These are phyloP conservation scores for Metschnikowia henanensis DNA, from an alignment of 805 yeast species.

Conservation along the genomic window DNA sequence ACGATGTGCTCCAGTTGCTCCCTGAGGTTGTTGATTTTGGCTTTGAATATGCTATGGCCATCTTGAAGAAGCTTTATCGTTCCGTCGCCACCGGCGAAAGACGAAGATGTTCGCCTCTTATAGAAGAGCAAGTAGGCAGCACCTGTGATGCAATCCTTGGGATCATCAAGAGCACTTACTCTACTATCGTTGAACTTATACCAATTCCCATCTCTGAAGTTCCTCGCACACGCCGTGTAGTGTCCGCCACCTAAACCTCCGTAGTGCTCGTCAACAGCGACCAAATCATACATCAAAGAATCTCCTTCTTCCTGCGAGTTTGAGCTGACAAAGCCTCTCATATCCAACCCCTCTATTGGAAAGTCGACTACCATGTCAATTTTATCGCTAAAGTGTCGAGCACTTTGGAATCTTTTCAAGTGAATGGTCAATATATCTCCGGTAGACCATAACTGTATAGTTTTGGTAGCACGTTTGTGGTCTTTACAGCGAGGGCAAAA, in stretches of 20 bases:
- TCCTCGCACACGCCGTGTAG: conserved; percentile 87
- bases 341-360: conserved; percentile 81
- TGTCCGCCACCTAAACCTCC: conserved; percentile 99
- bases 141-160: conserved; percentile 61
- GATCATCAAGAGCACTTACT: conserved; percentile 57
- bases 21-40: conserved; percentile 44
- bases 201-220: conserved; percentile 77
- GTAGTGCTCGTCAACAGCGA: conserved; percentile 93
- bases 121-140: conserved; percentile 90
- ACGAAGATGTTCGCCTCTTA: conserved; percentile 48
- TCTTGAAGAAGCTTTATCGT: conserved; percentile 26
- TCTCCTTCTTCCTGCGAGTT: conserved; percentile 19
- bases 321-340: conserved; percentile 54
- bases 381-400: conserved; percentile 84
- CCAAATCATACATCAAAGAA: conserved; percentile 69
- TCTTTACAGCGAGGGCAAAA: conserved; percentile 89
- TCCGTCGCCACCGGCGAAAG: conserved; percentile 16
- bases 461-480: conserved; percentile 87
- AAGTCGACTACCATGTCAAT: conserved; percentile 82
- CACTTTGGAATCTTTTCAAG: conserved; percentile 84
- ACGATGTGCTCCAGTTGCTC: conserved; percentile 14
- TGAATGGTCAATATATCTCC: conserved; percentile 92
- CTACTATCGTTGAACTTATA: conserved; percentile 87
- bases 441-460: conserved; percentile 88
- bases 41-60: conserved; percentile 49